Evolutionary conservation across 176 grass and related monocot genomes (phyloP).

Genomic region (Musa acuminata): DNA sequence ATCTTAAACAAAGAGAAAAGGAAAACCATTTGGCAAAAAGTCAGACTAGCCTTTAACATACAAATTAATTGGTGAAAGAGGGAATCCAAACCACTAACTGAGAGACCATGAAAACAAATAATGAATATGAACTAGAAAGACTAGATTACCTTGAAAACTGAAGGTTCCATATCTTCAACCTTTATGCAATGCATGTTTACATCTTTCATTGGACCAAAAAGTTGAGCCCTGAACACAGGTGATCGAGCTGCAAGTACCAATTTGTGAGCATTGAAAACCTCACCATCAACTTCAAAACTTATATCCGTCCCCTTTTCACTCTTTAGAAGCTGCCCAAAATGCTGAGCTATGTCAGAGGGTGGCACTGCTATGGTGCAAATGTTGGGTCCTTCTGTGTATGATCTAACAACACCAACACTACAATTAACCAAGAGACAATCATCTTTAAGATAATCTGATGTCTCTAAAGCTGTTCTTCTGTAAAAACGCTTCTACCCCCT

Average conservation of each 20-base stretch:
- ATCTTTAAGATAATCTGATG: constrained; percentile 97
- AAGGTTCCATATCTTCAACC: constrained; percentile 84
- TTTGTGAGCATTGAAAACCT: constrained; percentile 74
- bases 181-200: constrained; percentile 70
- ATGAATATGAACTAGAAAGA: background rate
- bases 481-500: constrained; percentile 98
- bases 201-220: constrained; percentile 97
- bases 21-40: too few relatives aligned
- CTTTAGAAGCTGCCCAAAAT: constrained; percentile 64
- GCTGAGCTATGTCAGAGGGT: constrained; percentile 59
- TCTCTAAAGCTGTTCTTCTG: constrained; percentile 69
- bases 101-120: background rate
- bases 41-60: background rate
- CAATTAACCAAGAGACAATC: constrained; percentile 92
- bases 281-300: constrained; percentile 69
- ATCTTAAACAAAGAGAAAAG: background rate
- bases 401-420: constrained; percentile 87
- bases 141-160: constrained; percentile 73
- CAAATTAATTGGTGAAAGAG: background rate
- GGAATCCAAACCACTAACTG: background rate
- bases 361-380: constrained; percentile 74
- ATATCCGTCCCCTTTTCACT: constrained; percentile 63
- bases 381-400: constrained; percentile 77
- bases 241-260: constrained; percentile 78
- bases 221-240: constrained; percentile 91